Conservation (phyloP, 2,329 filamentous ascomycete species). For the Trichophyton simii region DNA sequence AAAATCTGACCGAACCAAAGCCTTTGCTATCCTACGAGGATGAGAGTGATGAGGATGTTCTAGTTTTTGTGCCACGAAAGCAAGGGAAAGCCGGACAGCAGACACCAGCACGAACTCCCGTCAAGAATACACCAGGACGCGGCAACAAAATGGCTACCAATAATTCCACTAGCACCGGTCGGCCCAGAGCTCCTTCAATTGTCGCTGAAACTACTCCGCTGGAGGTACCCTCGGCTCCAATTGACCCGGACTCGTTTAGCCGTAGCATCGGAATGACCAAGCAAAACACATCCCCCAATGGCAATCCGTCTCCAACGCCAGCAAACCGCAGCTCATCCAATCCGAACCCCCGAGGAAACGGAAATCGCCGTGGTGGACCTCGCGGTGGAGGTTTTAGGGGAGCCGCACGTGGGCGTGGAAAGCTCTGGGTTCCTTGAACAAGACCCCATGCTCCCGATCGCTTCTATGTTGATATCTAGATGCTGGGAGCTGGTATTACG, state of each 20-base stretch:
- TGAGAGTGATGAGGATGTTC: constrained; percentile 38
- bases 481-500: neutral
- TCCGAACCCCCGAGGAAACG: constrained; percentile 22
- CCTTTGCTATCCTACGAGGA: constrained; percentile 35
- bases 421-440: constrained; percentile 35
- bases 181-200: constrained; percentile 15
- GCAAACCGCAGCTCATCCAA: constrained; percentile 24
- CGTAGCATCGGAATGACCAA: constrained; percentile 27
- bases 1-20: constrained; percentile 21
- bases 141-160: constrained; percentile 5
- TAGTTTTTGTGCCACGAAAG: constrained; percentile 35
- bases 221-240: constrained; percentile 35
- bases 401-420: constrained; percentile 29
- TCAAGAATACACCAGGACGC: constrained; percentile 18
- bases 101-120: constrained; percentile 17
- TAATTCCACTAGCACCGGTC: constrained; percentile 3
- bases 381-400: constrained; percentile 26
- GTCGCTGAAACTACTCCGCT: constrained; percentile 22
- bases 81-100: constrained; percentile 26
- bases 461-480: neutral
- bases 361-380: constrained; percentile 24
- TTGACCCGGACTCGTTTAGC: constrained; percentile 38
- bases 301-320: constrained; percentile 15
- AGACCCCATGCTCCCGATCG: neutral
- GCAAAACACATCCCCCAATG: constrained; percentile 21